Percentiles rank a stretch among this genome's conserved stretches.
Evolutionary conservation across 1,284 basidiomycete genomes (phyloP).

Genomic region (Pseudozyma hubeiensis): DNA sequence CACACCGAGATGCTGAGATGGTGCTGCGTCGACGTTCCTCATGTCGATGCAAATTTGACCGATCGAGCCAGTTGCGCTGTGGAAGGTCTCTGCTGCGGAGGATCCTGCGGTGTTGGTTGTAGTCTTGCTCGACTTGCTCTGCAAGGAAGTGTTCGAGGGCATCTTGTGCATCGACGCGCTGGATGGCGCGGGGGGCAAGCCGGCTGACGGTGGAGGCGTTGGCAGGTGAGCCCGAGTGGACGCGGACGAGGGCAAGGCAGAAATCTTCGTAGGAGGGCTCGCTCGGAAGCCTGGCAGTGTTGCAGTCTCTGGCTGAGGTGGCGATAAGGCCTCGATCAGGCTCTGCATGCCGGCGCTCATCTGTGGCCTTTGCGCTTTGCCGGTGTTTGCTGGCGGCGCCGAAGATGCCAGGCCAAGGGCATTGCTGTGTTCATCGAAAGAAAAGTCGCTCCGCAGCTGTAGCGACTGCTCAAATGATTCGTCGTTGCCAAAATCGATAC

Average conservation of each 20-base stretch:
- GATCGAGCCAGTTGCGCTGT: constrained; percentile 38
- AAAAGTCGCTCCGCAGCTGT: constrained; percentile 33
- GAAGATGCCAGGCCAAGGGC: constrained; percentile 9
- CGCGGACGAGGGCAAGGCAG: constrained; percentile 10
- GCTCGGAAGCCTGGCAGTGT: constrained; percentile 19
- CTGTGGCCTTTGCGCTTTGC: not conserved
- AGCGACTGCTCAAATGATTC: constrained; percentile 32
- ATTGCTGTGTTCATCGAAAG: constrained; percentile 22
- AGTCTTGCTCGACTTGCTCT: constrained; percentile 36
- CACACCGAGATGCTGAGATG: constrained; percentile 5
- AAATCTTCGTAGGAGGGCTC: constrained; percentile 15
- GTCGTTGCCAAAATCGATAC: constrained; percentile 45
- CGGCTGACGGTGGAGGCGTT: constrained; percentile 39
- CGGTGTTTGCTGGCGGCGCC: not conserved
- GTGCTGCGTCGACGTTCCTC: constrained; percentile 14
- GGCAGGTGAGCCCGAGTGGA: constrained; percentile 27
- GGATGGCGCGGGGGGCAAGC: constrained; percentile 37
- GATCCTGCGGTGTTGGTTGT: constrained; percentile 13
- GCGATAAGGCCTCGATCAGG: constrained; percentile 34
- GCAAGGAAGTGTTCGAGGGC: constrained; percentile 29
- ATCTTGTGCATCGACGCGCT: constrained; percentile 30
- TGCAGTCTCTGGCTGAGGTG: constrained; percentile 27
- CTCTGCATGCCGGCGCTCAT: constrained; percentile 32
- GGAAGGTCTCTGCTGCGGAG: constrained; percentile 21
- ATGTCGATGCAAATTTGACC: constrained; percentile 40